Conservation (phyloP, 192 early-diverging fungal genomes). For the Coemansia biformis region DNA sequence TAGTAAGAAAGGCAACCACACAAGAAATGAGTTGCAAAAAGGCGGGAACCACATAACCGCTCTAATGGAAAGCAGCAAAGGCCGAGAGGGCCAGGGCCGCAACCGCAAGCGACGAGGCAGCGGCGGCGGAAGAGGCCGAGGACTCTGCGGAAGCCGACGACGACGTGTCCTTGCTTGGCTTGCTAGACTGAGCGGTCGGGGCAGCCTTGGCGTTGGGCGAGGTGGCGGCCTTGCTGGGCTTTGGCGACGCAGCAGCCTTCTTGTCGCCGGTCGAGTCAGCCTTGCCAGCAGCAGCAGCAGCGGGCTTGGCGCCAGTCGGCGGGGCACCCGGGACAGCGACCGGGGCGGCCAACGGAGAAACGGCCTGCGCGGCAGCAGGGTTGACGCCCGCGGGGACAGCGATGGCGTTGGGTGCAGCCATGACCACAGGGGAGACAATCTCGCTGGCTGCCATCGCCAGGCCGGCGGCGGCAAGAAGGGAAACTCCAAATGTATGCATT, state of each 20-base stretch:
- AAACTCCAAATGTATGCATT: slow-evolving; percentile 3
- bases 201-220: slow-evolving; percentile 6
- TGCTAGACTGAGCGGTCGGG: slow-evolving; percentile 5
- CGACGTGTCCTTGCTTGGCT: slow-evolving; percentile 17
- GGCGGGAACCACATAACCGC: too few species aligned
- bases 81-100: slow-evolving; percentile 26
- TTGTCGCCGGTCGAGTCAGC: not conserved
- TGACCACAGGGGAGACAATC: not conserved
- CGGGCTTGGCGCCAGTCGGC: slow-evolving; percentile 3
- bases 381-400: not conserved
- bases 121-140: slow-evolving; percentile 4
- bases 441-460: slow-evolving; percentile 8
- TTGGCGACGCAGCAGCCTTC: slow-evolving; percentile 8
- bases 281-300: not conserved
- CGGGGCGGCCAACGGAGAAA: not conserved
- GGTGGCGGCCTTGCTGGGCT: slow-evolving; percentile 14
- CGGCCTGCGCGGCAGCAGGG: not conserved
- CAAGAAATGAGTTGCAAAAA: too few species aligned
- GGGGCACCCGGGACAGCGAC: not conserved
- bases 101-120: slow-evolving; percentile 21
- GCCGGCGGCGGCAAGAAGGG: slow-evolving; percentile 5
- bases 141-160: slow-evolving; percentile 6
- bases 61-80: slow-evolving; percentile 31
- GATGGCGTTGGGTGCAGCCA: not conserved
- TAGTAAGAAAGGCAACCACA: too few species aligned